These are phyloP conservation scores for Hanseniaspora taiwanica DNA, from an alignment of 805 yeast genomes.

Conservation along the genomic window DNA sequence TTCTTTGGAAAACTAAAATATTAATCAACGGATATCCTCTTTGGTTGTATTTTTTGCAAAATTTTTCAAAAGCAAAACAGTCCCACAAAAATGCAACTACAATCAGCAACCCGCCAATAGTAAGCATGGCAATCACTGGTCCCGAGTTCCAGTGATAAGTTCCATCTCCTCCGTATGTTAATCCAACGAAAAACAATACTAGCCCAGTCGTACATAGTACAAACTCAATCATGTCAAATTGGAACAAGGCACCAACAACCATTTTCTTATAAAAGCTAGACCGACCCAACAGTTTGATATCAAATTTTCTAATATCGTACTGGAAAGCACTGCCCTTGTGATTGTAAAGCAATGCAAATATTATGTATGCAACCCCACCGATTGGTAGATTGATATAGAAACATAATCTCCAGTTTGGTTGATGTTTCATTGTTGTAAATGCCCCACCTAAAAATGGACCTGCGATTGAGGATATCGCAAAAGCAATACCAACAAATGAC, in stretches of 20 bases:
- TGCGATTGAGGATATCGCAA: slow-evolving; percentile 36
- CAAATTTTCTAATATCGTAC: slow-evolving; percentile 1
- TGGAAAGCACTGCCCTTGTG: slow-evolving; percentile 1
- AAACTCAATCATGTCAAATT: slow-evolving; percentile 16
- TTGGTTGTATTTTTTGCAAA: slow-evolving; percentile 4
- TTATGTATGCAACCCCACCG: slow-evolving; percentile 31
- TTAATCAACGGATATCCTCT: slow-evolving; percentile 3
- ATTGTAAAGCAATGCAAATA: slow-evolving; percentile 9
- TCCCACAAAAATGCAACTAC: slow-evolving; percentile 37
- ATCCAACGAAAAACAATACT: slow-evolving; percentile 12
- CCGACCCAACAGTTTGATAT: neutral
- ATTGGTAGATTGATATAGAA: slow-evolving; percentile 58
- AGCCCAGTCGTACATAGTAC: slow-evolving; percentile 14
- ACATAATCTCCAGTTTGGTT: slow-evolving; percentile 65
- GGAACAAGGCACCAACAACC: slow-evolving; percentile 4
- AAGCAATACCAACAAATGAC: slow-evolving; percentile 20
- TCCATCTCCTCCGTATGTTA: slow-evolving; percentile 42
- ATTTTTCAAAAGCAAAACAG: slow-evolving; percentile 10
- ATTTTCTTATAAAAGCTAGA: neutral
- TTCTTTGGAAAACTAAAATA: slow-evolving; percentile 3
- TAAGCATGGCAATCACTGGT: slow-evolving; percentile 28
- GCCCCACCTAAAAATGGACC: slow-evolving; percentile 64
- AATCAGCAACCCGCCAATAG: slow-evolving; percentile 30
- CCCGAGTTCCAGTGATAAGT: slow-evolving; percentile 42
- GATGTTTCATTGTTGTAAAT: slow-evolving; percentile 30